phyloP scores from a whole-genome alignment of 2,329 filamentous ascomycete genomes.

The Phoma sp. region DNA sequence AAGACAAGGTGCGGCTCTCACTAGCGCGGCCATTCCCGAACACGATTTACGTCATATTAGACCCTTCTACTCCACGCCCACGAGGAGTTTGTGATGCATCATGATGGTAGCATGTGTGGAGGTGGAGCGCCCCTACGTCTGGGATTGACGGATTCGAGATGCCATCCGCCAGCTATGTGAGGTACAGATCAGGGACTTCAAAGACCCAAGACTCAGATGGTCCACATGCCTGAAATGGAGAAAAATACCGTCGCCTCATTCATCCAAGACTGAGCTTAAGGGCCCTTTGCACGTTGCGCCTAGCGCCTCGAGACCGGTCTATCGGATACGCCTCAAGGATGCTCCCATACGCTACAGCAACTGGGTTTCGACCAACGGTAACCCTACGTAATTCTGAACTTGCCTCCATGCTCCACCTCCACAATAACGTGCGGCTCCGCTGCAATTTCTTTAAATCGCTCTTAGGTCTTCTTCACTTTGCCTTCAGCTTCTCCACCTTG shows the following conservation, averaged over 20 bases:
- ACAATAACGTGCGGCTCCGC: constrained; percentile 6
- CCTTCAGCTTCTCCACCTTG: not conserved
- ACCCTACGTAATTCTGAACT: constrained; percentile 14
- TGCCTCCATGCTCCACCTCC: constrained; percentile 10
- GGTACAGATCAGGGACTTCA: not conserved
- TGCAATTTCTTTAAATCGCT: constrained; percentile 6
- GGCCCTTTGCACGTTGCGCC: constrained; percentile 13
- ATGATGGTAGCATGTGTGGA: not conserved
- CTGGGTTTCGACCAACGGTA: constrained; percentile 2
- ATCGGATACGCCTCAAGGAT: not conserved
- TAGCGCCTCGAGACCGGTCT: constrained; percentile 19
- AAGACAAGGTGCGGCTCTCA: constrained; percentile 27
- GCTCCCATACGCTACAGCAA: not conserved
- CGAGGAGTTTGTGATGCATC: not conserved
- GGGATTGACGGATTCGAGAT: not conserved
- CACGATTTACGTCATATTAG: constrained; percentile 25
- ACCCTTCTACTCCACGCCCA: constrained; percentile 1
- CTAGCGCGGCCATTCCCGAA: constrained; percentile 32
- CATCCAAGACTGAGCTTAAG: not conserved
- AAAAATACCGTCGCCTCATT: constrained; percentile 24
- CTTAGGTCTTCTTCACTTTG: not conserved
- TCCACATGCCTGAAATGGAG: constrained; percentile 28
- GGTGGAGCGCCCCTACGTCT: not conserved
- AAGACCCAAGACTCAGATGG: not conserved
- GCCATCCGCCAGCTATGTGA: not conserved